Conservation (phyloP, 257 asterid species). For the Apocynum venetum region DNA sequence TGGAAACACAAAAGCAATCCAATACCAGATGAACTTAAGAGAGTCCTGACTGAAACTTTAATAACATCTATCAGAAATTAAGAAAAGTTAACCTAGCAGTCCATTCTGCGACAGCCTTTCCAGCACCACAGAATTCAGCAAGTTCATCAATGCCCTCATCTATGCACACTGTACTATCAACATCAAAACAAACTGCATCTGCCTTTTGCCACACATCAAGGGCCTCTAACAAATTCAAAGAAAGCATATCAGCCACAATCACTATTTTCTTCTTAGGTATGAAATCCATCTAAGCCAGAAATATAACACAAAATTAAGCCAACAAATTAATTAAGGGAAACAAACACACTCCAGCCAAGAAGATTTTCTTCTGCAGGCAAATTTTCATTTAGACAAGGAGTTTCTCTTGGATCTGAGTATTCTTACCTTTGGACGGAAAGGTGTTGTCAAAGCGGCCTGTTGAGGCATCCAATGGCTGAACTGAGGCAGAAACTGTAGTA, state of each 20-base stretch:
- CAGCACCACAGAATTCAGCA: conserved; percentile 97
- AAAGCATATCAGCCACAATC: conserved; percentile 23
- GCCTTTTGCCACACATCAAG: conserved; percentile 71
- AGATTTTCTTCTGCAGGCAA: not conserved
- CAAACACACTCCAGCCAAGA: not conserved
- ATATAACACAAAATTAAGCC: not conserved
- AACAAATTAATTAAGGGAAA: not conserved
- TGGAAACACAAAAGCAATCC: conserved; percentile 18
- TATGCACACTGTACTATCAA: conserved; percentile 93
- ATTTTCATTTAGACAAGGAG: not conserved
- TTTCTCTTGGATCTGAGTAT: not conserved
- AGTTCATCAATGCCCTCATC: conserved; percentile 99
- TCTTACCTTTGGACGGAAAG: conserved; percentile 66
- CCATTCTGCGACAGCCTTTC: conserved; percentile 96
- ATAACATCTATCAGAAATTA: not conserved
- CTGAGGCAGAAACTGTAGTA: conserved; percentile 48
- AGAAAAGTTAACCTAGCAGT: conserved; percentile 55
- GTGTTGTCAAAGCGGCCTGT: conserved; percentile 50
- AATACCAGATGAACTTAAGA: not conserved
- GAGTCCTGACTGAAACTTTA: not conserved
- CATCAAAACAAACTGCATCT: conserved; percentile 88
- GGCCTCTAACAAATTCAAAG: conserved; percentile 51
- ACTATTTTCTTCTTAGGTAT: not conserved
- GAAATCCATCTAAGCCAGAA: not conserved
- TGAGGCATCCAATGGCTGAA: conserved; percentile 53